Base-by-base conservation (phyloP, 2,329 filamentous ascomycete genomes). In the Colletotrichum cuscutae region DNA sequence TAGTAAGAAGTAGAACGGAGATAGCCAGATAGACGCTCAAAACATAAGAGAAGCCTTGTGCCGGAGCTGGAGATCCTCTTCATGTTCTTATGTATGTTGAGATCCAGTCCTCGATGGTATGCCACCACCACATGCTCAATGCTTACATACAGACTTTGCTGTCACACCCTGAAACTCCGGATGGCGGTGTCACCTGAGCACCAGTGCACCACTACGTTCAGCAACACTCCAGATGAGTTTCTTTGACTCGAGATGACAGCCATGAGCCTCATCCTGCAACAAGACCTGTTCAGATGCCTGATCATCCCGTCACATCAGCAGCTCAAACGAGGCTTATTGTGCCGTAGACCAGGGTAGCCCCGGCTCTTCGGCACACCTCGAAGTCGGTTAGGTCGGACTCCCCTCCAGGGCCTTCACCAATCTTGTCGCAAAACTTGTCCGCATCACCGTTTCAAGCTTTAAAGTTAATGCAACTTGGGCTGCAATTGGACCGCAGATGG, bases 151-250 rank as follows among this genome's bases (percentile, higher is more conserved):
- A 46, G 26, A 13, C 54, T 60, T 56, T 24, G 15, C 61, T 65
- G 71, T 65, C 66, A 71, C 56, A 71, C 37, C 56, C 66, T 73
- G 71, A 73, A 73, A 73, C 71, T 65, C 60, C 56, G 66, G 66
- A 73, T 61, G 66, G 66, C 71, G 56, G 71, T 49, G 61, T 60
- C 66, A 61, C 56, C 35, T 69, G 56, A 70, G 46, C 66, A 28
- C 30, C 49, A 26, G 26, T 32, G 46, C 66, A 28, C 30, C 49
- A 22, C 32, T 32, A 24, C 19, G 60, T 19, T 49, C 32, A 46
- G 56, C 59, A 30, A 49, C 28, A 52, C 46, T 57, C 24, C 37
- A 60, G 66, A 71, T 59, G 66, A 65, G 3, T 61, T 57, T 61
- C 56, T 57, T 56, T 57, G 66, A 73, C 66, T 65, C 66, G 56